Evolutionary conservation across 495 filamentous ascomycete species (phyloP), one percentile per base, ranked within the genome.

Genomic region (Podospora australis): DNA sequence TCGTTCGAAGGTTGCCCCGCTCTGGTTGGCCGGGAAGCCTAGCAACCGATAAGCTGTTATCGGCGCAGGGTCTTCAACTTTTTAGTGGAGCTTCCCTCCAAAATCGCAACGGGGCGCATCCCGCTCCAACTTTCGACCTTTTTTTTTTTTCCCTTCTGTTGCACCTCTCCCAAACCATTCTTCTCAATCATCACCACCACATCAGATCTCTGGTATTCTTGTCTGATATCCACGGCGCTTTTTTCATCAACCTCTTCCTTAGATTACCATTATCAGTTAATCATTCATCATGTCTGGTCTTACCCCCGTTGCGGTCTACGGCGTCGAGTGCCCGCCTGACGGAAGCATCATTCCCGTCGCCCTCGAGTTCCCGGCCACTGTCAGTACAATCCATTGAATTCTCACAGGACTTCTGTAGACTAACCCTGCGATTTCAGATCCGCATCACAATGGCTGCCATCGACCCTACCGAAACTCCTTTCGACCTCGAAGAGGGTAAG

Each of bases 361-460:
- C 49, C 70, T 78, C n/a, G 76, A 86, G 43, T 83, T 86, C 60
- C 83, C 85, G 54, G 87, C 87, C 38, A 86, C 86, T 66, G 90
- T 96, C 68, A 73, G 89, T 84, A 19, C 41, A 47, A 17, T 29
- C 50, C 30, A 44, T 39, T 17, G 21, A 32, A 22, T 20, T 14
- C 21, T 22, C 13, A 4, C 20, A 8, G 13, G 2, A 11, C 4
- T 19, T 19, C 17, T 11, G 6, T 25, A 20, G 11, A 23, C 40
- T 43, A 43, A 43, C 23, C 14, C n/a, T 36, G 20, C 16, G 2
- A 2, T 25, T 14, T 11, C 56, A 96, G 90, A 89, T 95, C 72
- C 90, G 87, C 58, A 84, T 99, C 55, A 96, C 88, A 59, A 99
- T 99, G 92, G 92, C 94, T 58, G 92, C 92, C 57, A 83, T 99